Evolutionary conservation across 2,329 filamentous ascomycete genomes (phyloP).

Genomic region (Juglanconis oblonga): DNA sequence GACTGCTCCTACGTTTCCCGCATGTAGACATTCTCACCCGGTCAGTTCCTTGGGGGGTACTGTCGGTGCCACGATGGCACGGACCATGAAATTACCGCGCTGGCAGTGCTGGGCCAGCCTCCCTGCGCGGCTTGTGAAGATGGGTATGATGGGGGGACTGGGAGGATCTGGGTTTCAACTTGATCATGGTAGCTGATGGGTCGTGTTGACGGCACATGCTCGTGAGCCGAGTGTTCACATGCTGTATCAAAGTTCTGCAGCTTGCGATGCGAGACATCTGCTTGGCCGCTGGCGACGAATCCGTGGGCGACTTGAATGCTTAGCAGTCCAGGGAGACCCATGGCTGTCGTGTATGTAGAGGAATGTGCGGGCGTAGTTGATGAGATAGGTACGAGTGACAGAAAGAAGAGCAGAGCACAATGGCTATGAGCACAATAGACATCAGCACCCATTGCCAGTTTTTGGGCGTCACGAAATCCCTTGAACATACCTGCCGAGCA

Average conservation of each 20-base stretch:
- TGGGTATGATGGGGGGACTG: constrained; percentile 63
- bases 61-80: constrained; percentile 66
- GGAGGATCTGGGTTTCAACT: constrained; percentile 32
- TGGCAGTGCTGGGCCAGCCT: constrained; percentile 60
- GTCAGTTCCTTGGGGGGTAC: constrained; percentile 59
- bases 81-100: constrained; percentile 53
- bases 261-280: constrained; percentile 33
- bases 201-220: constrained; percentile 35
- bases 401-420: constrained; percentile 61
- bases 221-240: constrained; percentile 42
- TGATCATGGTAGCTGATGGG: not conserved
- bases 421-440: constrained; percentile 27
- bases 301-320: constrained; percentile 57
- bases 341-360: constrained; percentile 74
- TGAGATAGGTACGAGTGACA: constrained; percentile 60
- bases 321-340: constrained; percentile 59
- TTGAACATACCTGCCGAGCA: constrained; percentile 58
- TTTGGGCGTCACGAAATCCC: not conserved
- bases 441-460: not conserved
- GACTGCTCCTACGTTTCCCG: constrained; percentile 83
- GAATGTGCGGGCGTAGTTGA: constrained; percentile 73
- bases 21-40: constrained; percentile 66
- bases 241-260: constrained; percentile 44
- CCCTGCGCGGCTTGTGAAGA: constrained; percentile 57
- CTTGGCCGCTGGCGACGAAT: constrained; percentile 49